Conservation (phyloP, 2,329 filamentous ascomycete genomes). For the Fusarium sp. region DNA sequence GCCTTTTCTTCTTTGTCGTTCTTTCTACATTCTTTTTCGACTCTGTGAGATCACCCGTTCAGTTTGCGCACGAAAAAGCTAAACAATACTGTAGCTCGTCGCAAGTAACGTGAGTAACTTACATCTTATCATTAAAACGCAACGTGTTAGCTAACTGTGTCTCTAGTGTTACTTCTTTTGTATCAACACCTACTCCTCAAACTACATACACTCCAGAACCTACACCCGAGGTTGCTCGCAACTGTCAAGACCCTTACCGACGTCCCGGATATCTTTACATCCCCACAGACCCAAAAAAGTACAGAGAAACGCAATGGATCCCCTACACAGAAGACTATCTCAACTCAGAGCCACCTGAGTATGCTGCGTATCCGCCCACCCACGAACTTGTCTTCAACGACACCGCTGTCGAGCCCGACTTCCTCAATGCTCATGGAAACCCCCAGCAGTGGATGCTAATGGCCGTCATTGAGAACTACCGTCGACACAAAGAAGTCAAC, state of each 20-base stretch:
- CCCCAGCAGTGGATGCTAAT: conserved; percentile 38
- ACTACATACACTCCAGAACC: background rate
- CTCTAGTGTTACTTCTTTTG: conserved; percentile 5
- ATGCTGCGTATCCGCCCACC: conserved; percentile 54
- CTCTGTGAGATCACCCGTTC: conserved; percentile 18
- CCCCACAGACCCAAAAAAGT: conserved; percentile 67
- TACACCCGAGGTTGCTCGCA: conserved; percentile 6
- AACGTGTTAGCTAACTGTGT: background rate
- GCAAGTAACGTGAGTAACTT: background rate
- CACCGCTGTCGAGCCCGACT: conserved; percentile 55
- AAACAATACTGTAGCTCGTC: conserved; percentile 28
- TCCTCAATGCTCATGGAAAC: conserved; percentile 16
- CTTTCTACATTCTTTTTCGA: conserved; percentile 29
- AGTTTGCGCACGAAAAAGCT: conserved; percentile 29
- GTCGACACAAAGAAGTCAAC: background rate
- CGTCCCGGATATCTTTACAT: conserved; percentile 71
- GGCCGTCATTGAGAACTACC: conserved; percentile 28
- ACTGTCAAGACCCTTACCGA: conserved; percentile 49
- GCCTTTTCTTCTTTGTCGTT: conserved; percentile 33
- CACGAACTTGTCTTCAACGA: conserved; percentile 77
- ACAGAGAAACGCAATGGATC: conserved; percentile 60
- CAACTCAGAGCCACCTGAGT: conserved; percentile 66
- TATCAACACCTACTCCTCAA: background rate
- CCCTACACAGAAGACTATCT: conserved; percentile 60
- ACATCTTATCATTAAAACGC: too few relatives aligned